These are phyloP conservation scores for Setaria viridis DNA, from an alignment of 202 grass and related monocot genomes.

Conservation along the genomic window DNA sequence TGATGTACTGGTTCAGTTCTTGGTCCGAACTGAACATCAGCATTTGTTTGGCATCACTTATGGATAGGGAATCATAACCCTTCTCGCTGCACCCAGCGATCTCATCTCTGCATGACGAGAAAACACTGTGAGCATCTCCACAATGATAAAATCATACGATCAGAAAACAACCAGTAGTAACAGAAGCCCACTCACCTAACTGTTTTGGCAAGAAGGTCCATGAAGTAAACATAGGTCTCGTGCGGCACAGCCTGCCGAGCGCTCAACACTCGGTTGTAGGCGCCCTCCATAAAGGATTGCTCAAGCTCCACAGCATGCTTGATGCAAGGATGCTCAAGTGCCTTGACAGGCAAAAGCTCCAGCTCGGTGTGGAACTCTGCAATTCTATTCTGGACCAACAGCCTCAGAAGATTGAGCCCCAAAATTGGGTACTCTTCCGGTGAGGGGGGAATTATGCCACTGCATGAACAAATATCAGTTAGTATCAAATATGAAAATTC, in stretches of 20 bases:
- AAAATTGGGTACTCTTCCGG: conserved; percentile 74
- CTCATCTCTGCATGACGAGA: conserved; percentile 72
- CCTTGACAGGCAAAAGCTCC: conserved; percentile 71
- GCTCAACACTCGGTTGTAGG: conserved; percentile 78
- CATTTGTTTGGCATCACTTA: conserved; percentile 86
- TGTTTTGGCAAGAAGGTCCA: conserved; percentile 99
- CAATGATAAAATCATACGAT: not conserved
- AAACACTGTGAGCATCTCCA: not conserved
- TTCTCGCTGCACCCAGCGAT: conserved; percentile 97
- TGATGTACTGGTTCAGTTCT: conserved; percentile 83
- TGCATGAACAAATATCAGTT: conserved; percentile 40
- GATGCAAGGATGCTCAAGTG: conserved; percentile 72
- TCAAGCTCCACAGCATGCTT: conserved; percentile 80
- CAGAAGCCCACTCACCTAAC: conserved; percentile 62
- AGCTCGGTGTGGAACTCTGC: conserved; percentile 94
- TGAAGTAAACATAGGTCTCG: conserved; percentile 97
- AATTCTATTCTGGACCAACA: conserved; percentile 95
- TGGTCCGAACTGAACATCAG: conserved; percentile 93
- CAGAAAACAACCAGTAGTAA: conserved; percentile 13
- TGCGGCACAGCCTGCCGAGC: conserved; percentile 78
- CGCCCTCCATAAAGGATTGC: conserved; percentile 88
- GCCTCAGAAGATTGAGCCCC: conserved; percentile 79
- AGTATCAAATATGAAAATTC: not conserved
- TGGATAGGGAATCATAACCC: conserved; percentile 89
- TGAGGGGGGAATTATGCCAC: conserved; percentile 63